Evolutionary conservation across 1,284 basidiomycete genomes (phyloP), one percentile per base, ranked within the genome.

Genomic region (Salmacisia buchloeana): DNA sequence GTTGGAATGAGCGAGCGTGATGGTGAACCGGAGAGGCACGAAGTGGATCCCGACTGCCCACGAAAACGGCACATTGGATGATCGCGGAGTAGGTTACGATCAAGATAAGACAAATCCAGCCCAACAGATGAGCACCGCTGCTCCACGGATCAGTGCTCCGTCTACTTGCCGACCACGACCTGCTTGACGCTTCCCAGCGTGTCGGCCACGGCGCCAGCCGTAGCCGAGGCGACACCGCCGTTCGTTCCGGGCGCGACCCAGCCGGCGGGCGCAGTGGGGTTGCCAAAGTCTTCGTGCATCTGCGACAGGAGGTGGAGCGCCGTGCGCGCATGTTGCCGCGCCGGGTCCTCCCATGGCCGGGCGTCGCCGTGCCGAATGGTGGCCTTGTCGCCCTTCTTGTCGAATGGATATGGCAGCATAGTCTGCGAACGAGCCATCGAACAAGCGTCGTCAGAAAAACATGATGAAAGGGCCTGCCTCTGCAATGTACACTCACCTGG

Each of bases 281-380:
- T 63, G n/a, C 71, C 71, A 67, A 73, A 73, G 66, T 73, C 71
- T 23, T 73, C 71, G 61, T 73, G 71, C 67, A 73, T 67, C 43
- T 69, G 60, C 65, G 71, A 56, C 13, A 73, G 67, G 34, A 73
- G 63, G 61, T 71, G 67, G 23, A 73, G 64, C 6, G 71, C 71
- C 29, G 65, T 64, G n/a, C 71, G 63, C 18, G 71, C 70, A 35
- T 67, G 67, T 46, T 60, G 49, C 31, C 67, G 54, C 39, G 67
- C 63, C 21, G 67, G 67, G 61, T 69, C 67, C 36, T 69, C 67
- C 67, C 65, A 67, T 10, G 67, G 65, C 21, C 64, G 31, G 36
- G 41, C 33, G 31, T 59, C 35, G 21, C 36, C 46, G 27, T 33
- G 31, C 18, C 27, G 34, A 15, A 39, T 58, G 12, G 38, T 57